Conservation (phyloP, 768 basidiomycete species). For the Mycena olivaceomarginata region DNA sequence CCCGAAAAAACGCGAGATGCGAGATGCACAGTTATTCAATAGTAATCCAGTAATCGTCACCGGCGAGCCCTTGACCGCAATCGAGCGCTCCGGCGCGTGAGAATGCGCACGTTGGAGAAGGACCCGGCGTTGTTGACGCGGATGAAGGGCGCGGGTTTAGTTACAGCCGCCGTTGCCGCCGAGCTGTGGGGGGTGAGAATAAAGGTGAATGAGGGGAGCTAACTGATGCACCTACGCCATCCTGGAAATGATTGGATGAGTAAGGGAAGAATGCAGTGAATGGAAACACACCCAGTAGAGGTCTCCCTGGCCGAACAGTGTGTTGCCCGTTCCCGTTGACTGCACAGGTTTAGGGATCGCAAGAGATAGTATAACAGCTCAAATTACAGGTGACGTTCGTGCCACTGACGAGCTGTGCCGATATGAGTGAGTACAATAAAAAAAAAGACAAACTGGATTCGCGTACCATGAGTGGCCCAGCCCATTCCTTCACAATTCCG, state of each 20-base stretch:
- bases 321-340: conserved; percentile 38
- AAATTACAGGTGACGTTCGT: conserved; percentile 38
- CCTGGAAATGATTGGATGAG: conserved; percentile 21
- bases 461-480: conserved; percentile 52
- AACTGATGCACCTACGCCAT: conserved; percentile 21
- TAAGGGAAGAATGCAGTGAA: conserved; percentile 6
- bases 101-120: conserved; percentile 38
- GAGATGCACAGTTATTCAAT: conserved; percentile 41
- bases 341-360: conserved; percentile 1
- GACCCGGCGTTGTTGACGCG: conserved; percentile 40
- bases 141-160: conserved; percentile 42
- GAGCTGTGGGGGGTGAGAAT: conserved; percentile 11
- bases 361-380: conserved; percentile 6
- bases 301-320: conserved; percentile 34
- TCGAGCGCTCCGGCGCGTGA: conserved; percentile 41
- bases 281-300: conserved; percentile 34
- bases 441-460: conserved; percentile 58
- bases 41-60: conserved; percentile 38
- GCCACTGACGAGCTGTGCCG: conserved; percentile 27
- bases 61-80: conserved; percentile 36
- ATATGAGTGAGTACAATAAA: conserved; percentile 11
- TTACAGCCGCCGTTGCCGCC: conserved; percentile 39
- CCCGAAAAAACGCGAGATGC: conserved; percentile 22
- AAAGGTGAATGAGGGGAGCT: background rate
- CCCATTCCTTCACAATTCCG: conserved; percentile 33